A percentile compares a stretch with the other conserved stretches of the same genome.
phyloP scores from a whole-genome alignment of 495 filamentous ascomycete species.

The Filosporella fistucella region DNA sequence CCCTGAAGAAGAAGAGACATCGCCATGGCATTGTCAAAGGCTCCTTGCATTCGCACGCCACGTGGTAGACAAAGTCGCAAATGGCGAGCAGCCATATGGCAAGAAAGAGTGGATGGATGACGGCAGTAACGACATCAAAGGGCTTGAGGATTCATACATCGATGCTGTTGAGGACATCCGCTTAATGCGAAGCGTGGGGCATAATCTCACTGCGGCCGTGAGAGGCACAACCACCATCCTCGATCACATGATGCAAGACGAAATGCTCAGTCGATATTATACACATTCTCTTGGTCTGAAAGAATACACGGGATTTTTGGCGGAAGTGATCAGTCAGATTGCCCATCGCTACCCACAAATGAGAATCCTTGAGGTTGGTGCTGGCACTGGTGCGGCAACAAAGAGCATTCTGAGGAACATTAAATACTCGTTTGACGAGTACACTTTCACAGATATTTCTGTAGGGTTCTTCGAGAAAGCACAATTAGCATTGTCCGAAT shows the following conservation, averaged over 20 bases:
- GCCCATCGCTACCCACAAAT: conserved; percentile 37
- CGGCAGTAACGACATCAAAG: neutral
- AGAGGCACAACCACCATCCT: conserved; percentile 32
- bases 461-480: conserved; percentile 39
- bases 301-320: conserved; percentile 21
- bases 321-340: conserved; percentile 29
- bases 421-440: conserved; percentile 25
- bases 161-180: neutral
- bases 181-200: conserved; percentile 25
- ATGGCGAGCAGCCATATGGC: neutral
- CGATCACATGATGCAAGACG: conserved; percentile 35
- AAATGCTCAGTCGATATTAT: conserved; percentile 36
- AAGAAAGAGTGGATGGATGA: conserved; percentile 9
- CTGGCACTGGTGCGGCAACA: conserved; percentile 40
- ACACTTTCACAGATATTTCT: conserved; percentile 48
- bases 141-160: neutral
- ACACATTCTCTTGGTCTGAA: neutral
- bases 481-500: conserved; percentile 31
- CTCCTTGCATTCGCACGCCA: conserved; percentile 6
- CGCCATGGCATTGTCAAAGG: neutral
- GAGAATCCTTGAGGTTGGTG: conserved; percentile 29
- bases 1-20: neutral
- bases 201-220: conserved; percentile 33
- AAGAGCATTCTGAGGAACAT: conserved; percentile 24
- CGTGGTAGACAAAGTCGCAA: conserved; percentile 17